Evolutionary conservation across 768 basidiomycete genomes (phyloP).

Genomic region (Boletus tomentosulus): DNA sequence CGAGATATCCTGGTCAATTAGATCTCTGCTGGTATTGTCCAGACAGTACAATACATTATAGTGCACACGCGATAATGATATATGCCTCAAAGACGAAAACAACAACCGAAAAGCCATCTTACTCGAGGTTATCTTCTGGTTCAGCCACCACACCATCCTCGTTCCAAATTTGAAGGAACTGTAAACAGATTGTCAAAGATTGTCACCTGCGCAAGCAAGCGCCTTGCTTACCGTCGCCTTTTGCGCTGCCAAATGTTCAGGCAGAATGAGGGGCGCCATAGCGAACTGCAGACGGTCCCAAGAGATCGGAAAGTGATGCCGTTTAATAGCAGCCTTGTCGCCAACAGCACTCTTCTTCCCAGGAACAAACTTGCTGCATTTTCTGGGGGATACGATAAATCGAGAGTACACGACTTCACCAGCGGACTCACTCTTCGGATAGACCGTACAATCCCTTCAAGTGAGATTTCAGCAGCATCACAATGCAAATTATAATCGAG

Average conservation of each 20-base stretch:
- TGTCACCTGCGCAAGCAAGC: slow-evolving; percentile 7
- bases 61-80: slow-evolving; percentile 26
- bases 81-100: slow-evolving; percentile 5
- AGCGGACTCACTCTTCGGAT: slow-evolving; percentile 77
- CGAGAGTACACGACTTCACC: neutral
- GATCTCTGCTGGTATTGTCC: slow-evolving; percentile 6
- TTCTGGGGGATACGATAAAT: slow-evolving; percentile 44
- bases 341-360: slow-evolving; percentile 90
- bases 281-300: slow-evolving; percentile 78
- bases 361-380: slow-evolving; percentile 82
- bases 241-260: slow-evolving; percentile 59
- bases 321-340: slow-evolving; percentile 71
- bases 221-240: slow-evolving; percentile 52
- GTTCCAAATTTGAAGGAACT: slow-evolving; percentile 80
- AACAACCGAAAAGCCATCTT: slow-evolving; percentile 3
- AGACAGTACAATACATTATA: slow-evolving; percentile 29
- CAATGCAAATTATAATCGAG: slow-evolving; percentile 76
- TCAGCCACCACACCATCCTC: slow-evolving; percentile 74
- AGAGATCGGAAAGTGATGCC: slow-evolving; percentile 56
- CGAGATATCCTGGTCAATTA: slow-evolving; percentile 3
- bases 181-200: slow-evolving; percentile 1
- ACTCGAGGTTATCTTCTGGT: slow-evolving; percentile 46
- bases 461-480: slow-evolving; percentile 84
- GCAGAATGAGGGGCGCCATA: slow-evolving; percentile 51
- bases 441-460: slow-evolving; percentile 80